Conservation (phyloP, 257 asterid species). For the Nicotiana undulata region DNA sequence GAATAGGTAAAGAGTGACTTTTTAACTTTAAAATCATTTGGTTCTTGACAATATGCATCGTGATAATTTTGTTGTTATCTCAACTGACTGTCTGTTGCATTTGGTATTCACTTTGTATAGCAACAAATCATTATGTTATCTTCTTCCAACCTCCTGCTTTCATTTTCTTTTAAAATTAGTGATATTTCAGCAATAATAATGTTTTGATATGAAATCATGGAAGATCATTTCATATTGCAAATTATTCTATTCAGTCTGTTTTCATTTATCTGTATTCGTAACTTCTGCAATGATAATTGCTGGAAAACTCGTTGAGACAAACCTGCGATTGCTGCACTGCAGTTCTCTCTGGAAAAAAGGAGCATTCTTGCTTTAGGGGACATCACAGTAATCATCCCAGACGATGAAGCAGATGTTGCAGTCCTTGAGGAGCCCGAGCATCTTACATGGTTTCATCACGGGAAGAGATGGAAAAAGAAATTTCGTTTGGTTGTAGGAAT, state of each 20-base stretch:
- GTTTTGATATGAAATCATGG: background rate
- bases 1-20: background rate
- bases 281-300: background rate
- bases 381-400: slow-evolving; percentile 79
- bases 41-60: background rate
- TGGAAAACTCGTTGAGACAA: background rate
- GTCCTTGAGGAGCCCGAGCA: slow-evolving; percentile 99
- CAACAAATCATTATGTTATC: background rate
- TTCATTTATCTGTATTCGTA: background rate
- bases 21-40: background rate
- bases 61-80: background rate
- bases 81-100: background rate
- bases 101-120: background rate
- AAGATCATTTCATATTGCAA: background rate
- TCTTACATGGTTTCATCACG: slow-evolving; percentile 99
- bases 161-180: background rate
- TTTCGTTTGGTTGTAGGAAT: slow-evolving; percentile 78
- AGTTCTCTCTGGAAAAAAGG: slow-evolving; percentile 84
- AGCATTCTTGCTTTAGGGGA: slow-evolving; percentile 95
- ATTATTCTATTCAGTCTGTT: background rate
- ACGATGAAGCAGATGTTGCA: slow-evolving; percentile 93
- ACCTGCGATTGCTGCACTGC: slow-evolving; percentile 16
- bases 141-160: background rate
- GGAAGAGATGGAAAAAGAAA: slow-evolving; percentile 88
- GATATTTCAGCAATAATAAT: background rate